phyloP scores from a whole-genome alignment of 116 monocot genomes.

The Zostera marina region DNA sequence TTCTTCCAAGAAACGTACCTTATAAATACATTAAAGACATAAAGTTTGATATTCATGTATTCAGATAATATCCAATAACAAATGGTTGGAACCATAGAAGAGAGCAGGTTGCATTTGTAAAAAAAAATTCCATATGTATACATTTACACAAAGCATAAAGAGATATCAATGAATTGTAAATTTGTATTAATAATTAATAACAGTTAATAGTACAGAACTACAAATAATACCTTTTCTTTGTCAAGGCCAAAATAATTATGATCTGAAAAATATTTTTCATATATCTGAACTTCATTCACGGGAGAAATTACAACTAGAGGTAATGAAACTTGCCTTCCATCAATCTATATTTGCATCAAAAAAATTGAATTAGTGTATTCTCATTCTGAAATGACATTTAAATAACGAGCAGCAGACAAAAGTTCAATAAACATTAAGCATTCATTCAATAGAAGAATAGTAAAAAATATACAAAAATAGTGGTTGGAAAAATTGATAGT shows the following conservation, averaged over 20 bases:
- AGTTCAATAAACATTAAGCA: no score
- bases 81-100: no score
- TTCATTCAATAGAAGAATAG: no score
- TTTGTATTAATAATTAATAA: background rate
- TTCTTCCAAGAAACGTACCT: conserved; percentile 73
- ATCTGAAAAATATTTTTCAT: conserved; percentile 7
- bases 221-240: conserved; percentile 12
- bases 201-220: background rate
- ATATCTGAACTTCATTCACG: conserved; percentile 4
- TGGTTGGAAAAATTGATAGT: no score
- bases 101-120: no score
- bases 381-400: background rate
- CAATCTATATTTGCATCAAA: conserved; percentile 3
- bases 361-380: background rate
- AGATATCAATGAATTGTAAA: background rate
- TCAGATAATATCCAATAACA: no score
- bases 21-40: background rate
- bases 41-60: no score
- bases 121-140: no score
- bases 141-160: no score
- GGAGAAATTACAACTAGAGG: conserved; percentile 15
- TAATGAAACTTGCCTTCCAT: background rate
- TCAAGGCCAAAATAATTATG: conserved; percentile 14
- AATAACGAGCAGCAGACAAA: no score
- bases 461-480: no score